Percentiles rank a stretch among this genome's conserved stretches.
Conservation (phyloP, 345 rosid species). For the Eucalyptus tenuipes region DNA sequence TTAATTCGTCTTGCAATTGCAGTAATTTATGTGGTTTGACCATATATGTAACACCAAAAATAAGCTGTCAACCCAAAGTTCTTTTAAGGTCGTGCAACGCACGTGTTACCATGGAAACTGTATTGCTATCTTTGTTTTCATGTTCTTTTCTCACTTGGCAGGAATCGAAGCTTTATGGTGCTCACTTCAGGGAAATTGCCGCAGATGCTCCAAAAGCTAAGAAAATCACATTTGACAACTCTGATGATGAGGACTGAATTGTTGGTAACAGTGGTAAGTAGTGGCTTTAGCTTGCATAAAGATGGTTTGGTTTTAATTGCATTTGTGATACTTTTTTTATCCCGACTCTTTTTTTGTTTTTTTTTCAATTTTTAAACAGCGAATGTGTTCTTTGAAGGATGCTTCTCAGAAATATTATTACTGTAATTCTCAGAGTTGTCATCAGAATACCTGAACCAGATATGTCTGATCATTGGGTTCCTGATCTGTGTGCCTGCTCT, state of each 20-base stretch:
- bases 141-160: constrained; percentile 1
- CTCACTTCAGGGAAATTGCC: constrained; percentile 81
- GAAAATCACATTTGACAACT: constrained; percentile 54
- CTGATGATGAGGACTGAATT: constrained; percentile 64
- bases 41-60: not conserved
- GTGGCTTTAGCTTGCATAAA: not conserved
- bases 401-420: not conserved
- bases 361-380: not conserved
- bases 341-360: not conserved
- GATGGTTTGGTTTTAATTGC: not conserved
- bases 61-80: not conserved
- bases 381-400: not conserved
- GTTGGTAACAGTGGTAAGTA: not conserved
- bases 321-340: not conserved
- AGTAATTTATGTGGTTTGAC: not conserved
- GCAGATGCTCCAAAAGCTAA: constrained; percentile 88
- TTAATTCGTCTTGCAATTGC: not conserved
- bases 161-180: constrained; percentile 96
- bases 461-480: not conserved
- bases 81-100: not conserved
- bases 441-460: not conserved
- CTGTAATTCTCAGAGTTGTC: not conserved
- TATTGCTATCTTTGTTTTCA: not conserved
- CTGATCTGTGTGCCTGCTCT: not conserved
- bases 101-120: not conserved